Percentiles rank a stretch among this genome's conserved stretches.
Evolutionary conservation across 2,329 filamentous ascomycete species (phyloP).

Genomic region (Sporothrix brasiliensis): DNA sequence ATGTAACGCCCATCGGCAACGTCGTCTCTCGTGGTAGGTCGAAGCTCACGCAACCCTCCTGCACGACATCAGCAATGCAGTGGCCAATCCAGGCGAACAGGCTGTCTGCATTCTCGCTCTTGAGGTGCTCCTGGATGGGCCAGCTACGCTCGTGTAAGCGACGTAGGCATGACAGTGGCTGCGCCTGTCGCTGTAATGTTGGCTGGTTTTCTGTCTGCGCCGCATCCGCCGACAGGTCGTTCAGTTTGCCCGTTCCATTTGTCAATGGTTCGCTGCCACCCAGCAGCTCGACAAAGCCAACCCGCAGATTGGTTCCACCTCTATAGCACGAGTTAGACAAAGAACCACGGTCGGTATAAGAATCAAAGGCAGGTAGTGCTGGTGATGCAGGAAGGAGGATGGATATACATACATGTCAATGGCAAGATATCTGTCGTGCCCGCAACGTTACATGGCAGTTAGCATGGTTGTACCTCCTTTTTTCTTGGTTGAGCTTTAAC

Average conservation of each 20-base stretch:
- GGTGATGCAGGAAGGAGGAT: neutral
- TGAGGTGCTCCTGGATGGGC: slow-evolving; percentile 73
- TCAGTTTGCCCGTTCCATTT: neutral
- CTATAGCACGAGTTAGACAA: slow-evolving; percentile 46
- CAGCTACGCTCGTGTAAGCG: slow-evolving; percentile 70
- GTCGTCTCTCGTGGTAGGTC: slow-evolving; percentile 49
- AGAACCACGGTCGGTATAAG: neutral
- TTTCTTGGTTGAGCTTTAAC: neutral
- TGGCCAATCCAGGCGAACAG: slow-evolving; percentile 81
- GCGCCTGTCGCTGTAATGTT: neutral
- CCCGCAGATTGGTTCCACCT: slow-evolving; percentile 69
- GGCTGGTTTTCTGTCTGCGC: neutral
- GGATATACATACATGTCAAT: slow-evolving; percentile 63
- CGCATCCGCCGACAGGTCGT: slow-evolving; percentile 34
- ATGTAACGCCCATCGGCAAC: slow-evolving; percentile 68
- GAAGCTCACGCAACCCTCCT: slow-evolving; percentile 54
- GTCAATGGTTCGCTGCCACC: slow-evolving; percentile 39
- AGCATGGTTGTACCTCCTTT: slow-evolving; percentile 15
- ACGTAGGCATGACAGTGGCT: slow-evolving; percentile 45
- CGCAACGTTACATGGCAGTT: slow-evolving; percentile 34
- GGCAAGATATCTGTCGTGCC: slow-evolving; percentile 55
- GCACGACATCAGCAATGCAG: slow-evolving; percentile 74
- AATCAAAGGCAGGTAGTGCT: neutral
- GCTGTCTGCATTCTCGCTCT: slow-evolving; percentile 72
- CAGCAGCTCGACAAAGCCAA: slow-evolving; percentile 66